These are phyloP conservation scores for Russula compacta DNA, from an alignment of 768 basidiomycete species.

Conservation along the genomic window DNA sequence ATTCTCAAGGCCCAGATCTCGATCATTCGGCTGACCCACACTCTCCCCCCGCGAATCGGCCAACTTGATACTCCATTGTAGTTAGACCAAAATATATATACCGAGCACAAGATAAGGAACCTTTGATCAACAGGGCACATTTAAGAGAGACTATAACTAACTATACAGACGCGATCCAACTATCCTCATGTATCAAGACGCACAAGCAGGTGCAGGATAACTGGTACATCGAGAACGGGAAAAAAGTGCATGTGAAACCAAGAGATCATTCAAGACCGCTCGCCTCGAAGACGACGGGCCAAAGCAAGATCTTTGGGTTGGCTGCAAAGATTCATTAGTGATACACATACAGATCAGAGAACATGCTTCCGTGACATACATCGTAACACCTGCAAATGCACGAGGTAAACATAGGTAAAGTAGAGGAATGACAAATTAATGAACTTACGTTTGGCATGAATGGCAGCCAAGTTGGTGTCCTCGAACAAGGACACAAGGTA, in stretches of 20 bases:
- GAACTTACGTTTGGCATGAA: conserved; percentile 65
- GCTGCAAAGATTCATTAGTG: conserved; percentile 26
- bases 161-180: conserved; percentile 10
- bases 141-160: conserved; percentile 9
- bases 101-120: neutral
- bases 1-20: neutral
- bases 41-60: neutral
- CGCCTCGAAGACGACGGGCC: conserved; percentile 71
- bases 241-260: neutral
- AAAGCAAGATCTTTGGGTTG: conserved; percentile 83
- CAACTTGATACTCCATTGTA: neutral
- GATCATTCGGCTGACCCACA: neutral
- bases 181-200: conserved; percentile 7
- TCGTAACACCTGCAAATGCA: conserved; percentile 16
- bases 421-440: neutral
- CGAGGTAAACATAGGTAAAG: neutral
- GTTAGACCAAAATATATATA: conserved; percentile 7
- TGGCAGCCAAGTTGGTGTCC: conserved; percentile 86
- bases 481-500: conserved; percentile 83
- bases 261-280: conserved; percentile 44
- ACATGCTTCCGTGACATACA: conserved; percentile 8
- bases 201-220: neutral
- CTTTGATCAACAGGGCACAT: conserved; percentile 3
- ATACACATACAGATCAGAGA: neutral
- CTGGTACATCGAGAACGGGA: neutral